Evolutionary conservation across 495 filamentous ascomycete species (phyloP), one percentile per base, ranked within the genome.

Genomic region (Penicillium coffeae): DNA sequence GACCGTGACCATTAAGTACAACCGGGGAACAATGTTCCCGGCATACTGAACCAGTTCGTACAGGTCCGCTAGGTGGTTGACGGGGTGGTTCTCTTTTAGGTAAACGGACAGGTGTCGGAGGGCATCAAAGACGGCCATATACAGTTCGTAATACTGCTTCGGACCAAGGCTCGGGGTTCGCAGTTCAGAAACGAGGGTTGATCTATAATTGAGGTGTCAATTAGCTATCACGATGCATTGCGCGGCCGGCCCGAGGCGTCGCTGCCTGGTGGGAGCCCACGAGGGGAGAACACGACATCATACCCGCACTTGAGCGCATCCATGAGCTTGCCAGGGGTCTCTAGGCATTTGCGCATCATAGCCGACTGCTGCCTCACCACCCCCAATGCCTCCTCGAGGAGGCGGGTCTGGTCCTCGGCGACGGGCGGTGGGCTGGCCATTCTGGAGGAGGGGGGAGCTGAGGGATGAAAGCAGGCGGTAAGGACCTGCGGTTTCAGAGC

Each of bases 31-130:
- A 47, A 98, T 96, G 68, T 98, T 98, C 45, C 93, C 93, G 25
- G 93, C 93, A 83, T 98, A 98, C 57, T 98, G 93, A 20, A 98
- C 93, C 22, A 98, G 85, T 68, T 98, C 93, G 77, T 98, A 98
- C 19, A 98, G 81, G 69, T 98, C 93, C 59, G 93, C 93, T 35
- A 98, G 83, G 72, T 98, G 93, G 66, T 97, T 97, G 52, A 93
- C 87, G 8, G 94, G 94, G 67, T 98, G 93, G 57, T 88, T 95
- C 65, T 98, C 93, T 62, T 89, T 90, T 27, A 98, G 82, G 71
- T 96, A 96, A 47, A 94, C 86, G 34, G 91, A 92, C 42, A 98
- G 87, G 70, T 97, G 93, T 65, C 93, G 90, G 64, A 98, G 69
- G 55, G 93, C 94, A 75, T 98, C 93, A 71, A 98, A 98, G 44